Evolutionary conservation across 2,329 filamentous ascomycete genomes (phyloP).

Genomic region (Arachnopeziza araneosa): DNA sequence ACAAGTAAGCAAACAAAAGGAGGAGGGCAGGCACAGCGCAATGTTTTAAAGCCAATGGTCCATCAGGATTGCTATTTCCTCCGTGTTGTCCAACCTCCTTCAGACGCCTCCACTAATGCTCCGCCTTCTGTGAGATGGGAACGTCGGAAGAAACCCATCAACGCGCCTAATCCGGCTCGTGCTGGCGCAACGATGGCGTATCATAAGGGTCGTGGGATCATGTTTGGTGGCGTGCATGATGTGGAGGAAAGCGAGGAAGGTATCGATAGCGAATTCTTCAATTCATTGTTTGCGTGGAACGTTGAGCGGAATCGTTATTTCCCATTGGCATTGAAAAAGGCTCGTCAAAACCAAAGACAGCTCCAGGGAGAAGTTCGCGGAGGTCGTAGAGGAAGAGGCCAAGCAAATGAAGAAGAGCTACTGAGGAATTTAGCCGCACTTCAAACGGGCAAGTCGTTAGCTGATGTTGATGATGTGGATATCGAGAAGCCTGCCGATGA

Average conservation of each 20-base stretch:
- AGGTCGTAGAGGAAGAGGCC: conserved; percentile 65
- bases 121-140: conserved; percentile 83
- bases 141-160: conserved; percentile 84
- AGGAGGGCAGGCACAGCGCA: conserved; percentile 53
- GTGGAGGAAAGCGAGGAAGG: conserved; percentile 88
- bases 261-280: conserved; percentile 97
- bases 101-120: conserved; percentile 60
- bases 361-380: conserved; percentile 51
- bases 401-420: conserved; percentile 88
- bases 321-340: conserved; percentile 69
- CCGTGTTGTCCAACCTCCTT: conserved; percentile 65
- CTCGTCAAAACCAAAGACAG: conserved; percentile 62
- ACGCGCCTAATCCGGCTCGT: conserved; percentile 74
- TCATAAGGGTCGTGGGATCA: conserved; percentile 87
- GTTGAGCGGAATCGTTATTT: conserved; percentile 95
- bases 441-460: conserved; percentile 65
- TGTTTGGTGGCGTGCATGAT: conserved; percentile 93
- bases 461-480: conserved; percentile 44
- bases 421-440: conserved; percentile 80
- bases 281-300: conserved; percentile 87
- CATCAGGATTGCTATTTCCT: conserved; percentile 96
- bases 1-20: conserved; percentile 59
- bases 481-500: conserved; percentile 45
- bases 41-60: conserved; percentile 77
- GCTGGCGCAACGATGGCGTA: conserved; percentile 91